phyloP scores from a whole-genome alignment of 2,329 filamentous ascomycete genomes.

The Aspergillus fumigatiaffinis region DNA sequence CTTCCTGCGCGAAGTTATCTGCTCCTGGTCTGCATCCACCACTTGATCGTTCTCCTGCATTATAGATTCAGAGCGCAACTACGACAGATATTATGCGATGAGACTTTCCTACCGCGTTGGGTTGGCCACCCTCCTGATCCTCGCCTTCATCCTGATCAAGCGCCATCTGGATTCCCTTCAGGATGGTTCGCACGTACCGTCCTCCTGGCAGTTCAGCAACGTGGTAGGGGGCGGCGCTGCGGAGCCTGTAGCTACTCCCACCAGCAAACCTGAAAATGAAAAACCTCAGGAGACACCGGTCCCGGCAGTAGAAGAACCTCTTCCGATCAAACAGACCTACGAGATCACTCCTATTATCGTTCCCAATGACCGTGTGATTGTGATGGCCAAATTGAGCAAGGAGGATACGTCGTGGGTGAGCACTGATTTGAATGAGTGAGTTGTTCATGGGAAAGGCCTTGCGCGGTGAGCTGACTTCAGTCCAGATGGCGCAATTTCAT shows the following conservation, averaged over 20 bases:
- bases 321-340: conserved; percentile 14
- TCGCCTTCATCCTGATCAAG: conserved; percentile 26
- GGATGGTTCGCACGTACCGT: conserved; percentile 16
- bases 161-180: conserved; percentile 19
- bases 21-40: conserved; percentile 5
- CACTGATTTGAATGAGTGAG: conserved; percentile 41
- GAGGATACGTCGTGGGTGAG: conserved; percentile 48
- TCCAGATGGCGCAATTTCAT: conserved; percentile 45
- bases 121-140: conserved; percentile 27
- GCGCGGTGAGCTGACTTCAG: neutral
- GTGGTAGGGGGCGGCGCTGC: conserved; percentile 7
- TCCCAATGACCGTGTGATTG: conserved; percentile 38
- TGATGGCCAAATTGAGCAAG: conserved; percentile 40
- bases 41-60: conserved; percentile 2
- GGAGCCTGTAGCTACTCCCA: conserved; percentile 8
- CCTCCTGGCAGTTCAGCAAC: conserved; percentile 26
- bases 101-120: conserved; percentile 25
- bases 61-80: neutral
- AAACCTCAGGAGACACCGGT: neutral
- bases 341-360: conserved; percentile 28
- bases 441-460: neutral
- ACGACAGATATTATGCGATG: conserved; percentile 20
- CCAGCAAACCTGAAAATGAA: neutral
- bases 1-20: neutral
- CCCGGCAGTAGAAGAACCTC: conserved; percentile 6